Evolutionary conservation across 2,329 filamentous ascomycete genomes (phyloP).

Genomic region (Aspergillus sp.): DNA sequence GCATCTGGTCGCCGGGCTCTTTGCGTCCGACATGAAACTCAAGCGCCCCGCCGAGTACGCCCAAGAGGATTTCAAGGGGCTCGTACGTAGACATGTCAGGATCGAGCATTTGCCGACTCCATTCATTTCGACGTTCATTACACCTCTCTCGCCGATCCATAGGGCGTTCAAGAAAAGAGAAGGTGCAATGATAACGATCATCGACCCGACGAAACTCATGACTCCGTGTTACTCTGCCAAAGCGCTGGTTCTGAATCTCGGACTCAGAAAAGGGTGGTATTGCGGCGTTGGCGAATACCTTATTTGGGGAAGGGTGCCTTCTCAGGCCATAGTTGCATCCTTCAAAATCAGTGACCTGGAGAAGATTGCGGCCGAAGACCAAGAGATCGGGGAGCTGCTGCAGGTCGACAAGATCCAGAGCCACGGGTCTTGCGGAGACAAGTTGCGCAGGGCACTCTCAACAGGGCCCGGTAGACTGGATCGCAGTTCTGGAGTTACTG

Average conservation of each 20-base stretch:
- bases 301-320: constrained; percentile 23
- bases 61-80: constrained; percentile 9
- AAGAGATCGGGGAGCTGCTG: constrained; percentile 16
- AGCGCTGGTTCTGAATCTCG: constrained; percentile 13
- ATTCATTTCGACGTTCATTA: constrained; percentile 24
- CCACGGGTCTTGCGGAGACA: background rate
- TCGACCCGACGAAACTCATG: constrained; percentile 20
- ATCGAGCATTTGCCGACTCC: constrained; percentile 15
- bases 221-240: constrained; percentile 18
- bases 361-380: constrained; percentile 6
- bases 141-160: constrained; percentile 22
- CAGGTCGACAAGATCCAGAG: constrained; percentile 15
- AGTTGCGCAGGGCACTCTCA: constrained; percentile 10
- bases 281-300: constrained; percentile 23
- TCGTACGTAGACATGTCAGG: constrained; percentile 18
- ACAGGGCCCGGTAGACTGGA: constrained; percentile 6
- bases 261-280: constrained; percentile 13
- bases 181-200: constrained; percentile 18
- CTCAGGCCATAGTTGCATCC: constrained; percentile 17
- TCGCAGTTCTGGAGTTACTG: constrained; percentile 7
- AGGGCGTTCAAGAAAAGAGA: constrained; percentile 16
- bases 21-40: constrained; percentile 7
- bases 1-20: constrained; percentile 19
- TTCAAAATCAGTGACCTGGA: constrained; percentile 18
- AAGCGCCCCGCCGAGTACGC: constrained; percentile 8